Percentiles rank a stretch among this genome's conserved stretches.
phyloP scores from a whole-genome alignment of 1,284 basidiomycete species.

The Ganoderma multipileum region DNA sequence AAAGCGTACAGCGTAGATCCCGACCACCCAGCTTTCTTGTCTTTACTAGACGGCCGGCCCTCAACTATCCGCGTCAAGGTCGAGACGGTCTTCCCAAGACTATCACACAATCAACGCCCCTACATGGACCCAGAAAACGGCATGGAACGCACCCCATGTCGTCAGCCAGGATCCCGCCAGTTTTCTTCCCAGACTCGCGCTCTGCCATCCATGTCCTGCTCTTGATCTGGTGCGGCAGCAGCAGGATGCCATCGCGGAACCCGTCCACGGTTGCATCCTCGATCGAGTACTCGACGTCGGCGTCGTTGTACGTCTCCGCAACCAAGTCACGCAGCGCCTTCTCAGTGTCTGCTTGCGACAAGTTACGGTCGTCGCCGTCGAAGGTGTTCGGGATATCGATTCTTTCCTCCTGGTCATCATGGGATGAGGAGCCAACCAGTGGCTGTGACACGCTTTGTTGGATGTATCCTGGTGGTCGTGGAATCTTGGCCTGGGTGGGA shows the following conservation, averaged over 20 bases:
- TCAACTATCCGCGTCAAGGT: constrained; percentile 85
- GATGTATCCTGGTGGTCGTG: constrained; percentile 12
- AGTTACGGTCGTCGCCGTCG: constrained; percentile 45
- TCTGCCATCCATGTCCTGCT: constrained; percentile 90
- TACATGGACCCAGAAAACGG: background rate
- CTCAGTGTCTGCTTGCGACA: constrained; percentile 61
- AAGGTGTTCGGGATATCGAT: constrained; percentile 43
- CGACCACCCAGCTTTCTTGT: constrained; percentile 76
- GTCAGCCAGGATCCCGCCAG: constrained; percentile 91
- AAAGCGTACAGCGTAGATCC: constrained; percentile 74
- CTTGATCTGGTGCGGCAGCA: constrained; percentile 89
- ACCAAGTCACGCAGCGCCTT: constrained; percentile 70
- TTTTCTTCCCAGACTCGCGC: constrained; percentile 80
- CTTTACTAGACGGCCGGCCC: constrained; percentile 70
- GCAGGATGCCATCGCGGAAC: constrained; percentile 69
- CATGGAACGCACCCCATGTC: constrained; percentile 79
- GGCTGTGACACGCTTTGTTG: background rate
- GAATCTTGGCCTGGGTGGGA: constrained; percentile 13
- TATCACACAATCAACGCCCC: constrained; percentile 34
- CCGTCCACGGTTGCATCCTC: constrained; percentile 75
- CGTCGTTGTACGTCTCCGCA: constrained; percentile 47
- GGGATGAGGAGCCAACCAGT: constrained; percentile 5
- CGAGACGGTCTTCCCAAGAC: constrained; percentile 94
- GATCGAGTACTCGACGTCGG: constrained; percentile 57
- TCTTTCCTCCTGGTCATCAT: constrained; percentile 27